phyloP scores from a whole-genome alignment of 805 yeast species.

The Maudiozyma bulderi region DNA sequence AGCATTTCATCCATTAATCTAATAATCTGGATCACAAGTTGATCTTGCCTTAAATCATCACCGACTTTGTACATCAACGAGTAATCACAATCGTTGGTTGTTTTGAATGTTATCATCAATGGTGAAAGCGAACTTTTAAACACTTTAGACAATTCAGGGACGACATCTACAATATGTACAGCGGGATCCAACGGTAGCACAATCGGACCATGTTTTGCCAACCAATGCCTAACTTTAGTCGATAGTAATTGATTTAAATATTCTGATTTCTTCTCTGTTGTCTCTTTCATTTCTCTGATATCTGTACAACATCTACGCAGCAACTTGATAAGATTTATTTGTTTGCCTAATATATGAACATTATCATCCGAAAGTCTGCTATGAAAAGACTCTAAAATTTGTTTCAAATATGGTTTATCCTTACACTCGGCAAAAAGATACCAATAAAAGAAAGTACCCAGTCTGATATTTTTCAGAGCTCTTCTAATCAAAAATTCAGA shows the following conservation, averaged over 20 bases:
- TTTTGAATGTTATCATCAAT: slow-evolving; percentile 66
- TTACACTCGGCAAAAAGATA: slow-evolving; percentile 79
- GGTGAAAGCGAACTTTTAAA: slow-evolving; percentile 91
- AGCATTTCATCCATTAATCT: slow-evolving; percentile 82
- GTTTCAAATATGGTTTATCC: slow-evolving; percentile 46
- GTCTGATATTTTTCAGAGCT: slow-evolving; percentile 50
- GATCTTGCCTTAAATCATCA: slow-evolving; percentile 92
- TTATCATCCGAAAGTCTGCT: slow-evolving; percentile 24
- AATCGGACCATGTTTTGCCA: slow-evolving; percentile 37
- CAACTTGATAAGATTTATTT: slow-evolving; percentile 58
- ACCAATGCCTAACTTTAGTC: slow-evolving; percentile 34
- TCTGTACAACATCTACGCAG: slow-evolving; percentile 56
- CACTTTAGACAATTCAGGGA: slow-evolving; percentile 72
- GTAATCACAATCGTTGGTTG: slow-evolving; percentile 44
- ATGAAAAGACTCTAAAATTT: slow-evolving; percentile 39
- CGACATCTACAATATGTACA: slow-evolving; percentile 59
- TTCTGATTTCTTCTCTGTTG: slow-evolving; percentile 69
- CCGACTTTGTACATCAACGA: slow-evolving; percentile 92
- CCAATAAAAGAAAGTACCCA: slow-evolving; percentile 89
- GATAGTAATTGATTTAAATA: slow-evolving; percentile 41
- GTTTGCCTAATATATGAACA: slow-evolving; percentile 36
- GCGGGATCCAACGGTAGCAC: slow-evolving; percentile 80
- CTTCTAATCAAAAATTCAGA: slow-evolving; percentile 69
- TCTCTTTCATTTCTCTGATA: slow-evolving; percentile 58
- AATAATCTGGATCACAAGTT: slow-evolving; percentile 88